Evolutionary conservation across 2,329 filamentous ascomycete genomes (phyloP).

Genomic region (Alternaria arborescens): DNA sequence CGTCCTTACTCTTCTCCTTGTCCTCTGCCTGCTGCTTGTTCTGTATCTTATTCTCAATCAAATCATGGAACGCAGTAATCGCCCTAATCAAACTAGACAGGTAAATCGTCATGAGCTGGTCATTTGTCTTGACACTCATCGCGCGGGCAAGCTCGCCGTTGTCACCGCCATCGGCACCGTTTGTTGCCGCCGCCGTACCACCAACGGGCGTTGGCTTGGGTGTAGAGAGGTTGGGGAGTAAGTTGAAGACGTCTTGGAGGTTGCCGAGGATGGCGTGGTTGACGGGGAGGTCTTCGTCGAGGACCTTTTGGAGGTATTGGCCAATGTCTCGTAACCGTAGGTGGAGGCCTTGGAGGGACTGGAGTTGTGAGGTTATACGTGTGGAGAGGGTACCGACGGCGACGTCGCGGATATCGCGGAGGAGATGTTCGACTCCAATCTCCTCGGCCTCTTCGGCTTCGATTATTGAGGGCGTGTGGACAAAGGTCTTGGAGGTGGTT

Average conservation of each 20-base stretch:
- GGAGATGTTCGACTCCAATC: slow-evolving; percentile 96
- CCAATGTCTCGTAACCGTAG: slow-evolving; percentile 94
- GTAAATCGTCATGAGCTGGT: slow-evolving; percentile 98
- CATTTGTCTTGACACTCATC: slow-evolving; percentile 99
- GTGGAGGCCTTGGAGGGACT: slow-evolving; percentile 95
- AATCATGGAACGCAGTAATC: slow-evolving; percentile 97
- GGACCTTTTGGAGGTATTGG: slow-evolving; percentile 92
- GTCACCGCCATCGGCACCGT: slow-evolving; percentile 57
- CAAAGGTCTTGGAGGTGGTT: slow-evolving; percentile 95
- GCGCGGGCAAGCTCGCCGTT: slow-evolving; percentile 91
- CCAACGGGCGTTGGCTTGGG: slow-evolving; percentile 68
- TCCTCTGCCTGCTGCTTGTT: slow-evolving; percentile 97
- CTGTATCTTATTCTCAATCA: slow-evolving; percentile 99
- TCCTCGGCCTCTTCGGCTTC: slow-evolving; percentile 99
- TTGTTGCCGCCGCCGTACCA: slow-evolving; percentile 31
- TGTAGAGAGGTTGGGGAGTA: slow-evolving; percentile 92
- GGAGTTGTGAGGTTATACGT: slow-evolving; percentile 95
- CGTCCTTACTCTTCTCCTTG: slow-evolving; percentile 76
- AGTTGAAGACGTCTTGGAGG: slow-evolving; percentile 99
- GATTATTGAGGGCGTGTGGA: slow-evolving; percentile 97
- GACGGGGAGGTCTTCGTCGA: slow-evolving; percentile 89
- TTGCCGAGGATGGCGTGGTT: slow-evolving; percentile 98
- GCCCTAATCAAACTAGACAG: slow-evolving; percentile 94
- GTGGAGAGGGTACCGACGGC: slow-evolving; percentile 96
- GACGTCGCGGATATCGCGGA: slow-evolving; percentile 97